A percentile compares a stretch with the other conserved stretches of the same genome.
Evolutionary conservation across 768 basidiomycete genomes (phyloP).

Genomic region (Fomitopsis serialis): DNA sequence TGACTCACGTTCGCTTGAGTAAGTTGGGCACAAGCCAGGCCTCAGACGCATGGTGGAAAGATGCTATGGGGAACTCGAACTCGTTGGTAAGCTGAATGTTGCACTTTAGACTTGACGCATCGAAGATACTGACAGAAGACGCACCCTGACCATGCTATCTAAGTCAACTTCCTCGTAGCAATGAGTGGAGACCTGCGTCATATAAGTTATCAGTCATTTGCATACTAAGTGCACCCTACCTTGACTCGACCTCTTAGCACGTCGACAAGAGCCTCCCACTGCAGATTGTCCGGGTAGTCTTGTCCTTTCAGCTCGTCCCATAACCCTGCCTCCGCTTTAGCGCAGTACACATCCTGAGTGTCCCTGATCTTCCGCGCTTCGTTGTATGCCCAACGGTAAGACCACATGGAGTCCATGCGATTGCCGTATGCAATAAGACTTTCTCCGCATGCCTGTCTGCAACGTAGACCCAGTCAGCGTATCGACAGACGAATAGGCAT

Average conservation of each 20-base stretch:
- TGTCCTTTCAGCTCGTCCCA: constrained; percentile 32
- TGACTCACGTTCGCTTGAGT: constrained; percentile 59
- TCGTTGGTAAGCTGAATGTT: constrained; percentile 64
- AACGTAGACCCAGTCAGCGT: background rate
- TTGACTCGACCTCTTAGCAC: constrained; percentile 85
- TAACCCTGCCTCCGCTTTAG: constrained; percentile 43
- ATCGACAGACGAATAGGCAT: background rate
- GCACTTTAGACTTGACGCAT: background rate
- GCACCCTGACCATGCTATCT: constrained; percentile 62
- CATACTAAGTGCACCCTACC: constrained; percentile 30
- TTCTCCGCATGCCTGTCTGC: constrained; percentile 40
- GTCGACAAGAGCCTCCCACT: constrained; percentile 78
- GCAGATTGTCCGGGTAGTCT: constrained; percentile 60
- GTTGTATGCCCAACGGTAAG: constrained; percentile 74
- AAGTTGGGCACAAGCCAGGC: constrained; percentile 78
- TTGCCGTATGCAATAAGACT: constrained; percentile 26
- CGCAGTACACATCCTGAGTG: constrained; percentile 69
- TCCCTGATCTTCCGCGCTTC: constrained; percentile 64
- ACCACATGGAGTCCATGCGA: constrained; percentile 79
- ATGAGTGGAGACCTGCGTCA: constrained; percentile 50
- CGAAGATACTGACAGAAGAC: constrained; percentile 16
- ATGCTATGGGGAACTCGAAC: constrained; percentile 75
- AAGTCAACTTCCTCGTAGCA: constrained; percentile 77
- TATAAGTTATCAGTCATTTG: background rate
- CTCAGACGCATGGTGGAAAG: constrained; percentile 77